phyloP scores from a whole-genome alignment of 805 yeast genomes.

The Schwanniomyces yamadae region DNA sequence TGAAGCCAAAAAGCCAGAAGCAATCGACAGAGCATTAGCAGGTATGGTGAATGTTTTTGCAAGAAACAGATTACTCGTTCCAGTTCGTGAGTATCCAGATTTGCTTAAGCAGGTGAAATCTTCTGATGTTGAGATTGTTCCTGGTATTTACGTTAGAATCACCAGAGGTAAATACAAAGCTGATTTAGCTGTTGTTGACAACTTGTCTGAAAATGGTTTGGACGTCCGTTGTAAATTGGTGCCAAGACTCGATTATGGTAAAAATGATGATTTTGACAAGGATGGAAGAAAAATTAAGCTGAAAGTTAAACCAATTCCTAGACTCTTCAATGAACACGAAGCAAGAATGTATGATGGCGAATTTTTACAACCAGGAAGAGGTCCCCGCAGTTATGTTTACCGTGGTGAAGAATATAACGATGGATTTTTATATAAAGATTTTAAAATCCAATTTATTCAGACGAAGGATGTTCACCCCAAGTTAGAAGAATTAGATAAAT shows the following conservation, averaged over 20 bases:
- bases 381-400: constrained; percentile 63
- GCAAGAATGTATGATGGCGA: constrained; percentile 83
- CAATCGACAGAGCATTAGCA: constrained; percentile 81
- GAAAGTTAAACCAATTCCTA: constrained; percentile 77
- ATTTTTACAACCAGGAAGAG: constrained; percentile 63
- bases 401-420: constrained; percentile 86
- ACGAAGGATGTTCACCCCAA: constrained; percentile 83
- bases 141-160: constrained; percentile 89
- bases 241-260: constrained; percentile 91
- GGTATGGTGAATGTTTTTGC: constrained; percentile 86
- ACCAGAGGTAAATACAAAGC: constrained; percentile 90
- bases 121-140: constrained; percentile 81
- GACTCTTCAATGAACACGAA: constrained; percentile 84
- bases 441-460: constrained; percentile 76
- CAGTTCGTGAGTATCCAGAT: constrained; percentile 93
- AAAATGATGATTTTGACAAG: constrained; percentile 50
- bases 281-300: constrained; percentile 48
- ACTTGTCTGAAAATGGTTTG: constrained; percentile 89
- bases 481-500: constrained; percentile 82
- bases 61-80: constrained; percentile 78
- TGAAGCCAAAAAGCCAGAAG: constrained; percentile 92
- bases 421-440: constrained; percentile 85
- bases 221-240: constrained; percentile 92
- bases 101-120: constrained; percentile 86
- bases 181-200: constrained; percentile 90